These are phyloP conservation scores for Chaetomiaceae sp. DNA, from an alignment of 2,329 filamentous ascomycete species.

Conservation along the genomic window DNA sequence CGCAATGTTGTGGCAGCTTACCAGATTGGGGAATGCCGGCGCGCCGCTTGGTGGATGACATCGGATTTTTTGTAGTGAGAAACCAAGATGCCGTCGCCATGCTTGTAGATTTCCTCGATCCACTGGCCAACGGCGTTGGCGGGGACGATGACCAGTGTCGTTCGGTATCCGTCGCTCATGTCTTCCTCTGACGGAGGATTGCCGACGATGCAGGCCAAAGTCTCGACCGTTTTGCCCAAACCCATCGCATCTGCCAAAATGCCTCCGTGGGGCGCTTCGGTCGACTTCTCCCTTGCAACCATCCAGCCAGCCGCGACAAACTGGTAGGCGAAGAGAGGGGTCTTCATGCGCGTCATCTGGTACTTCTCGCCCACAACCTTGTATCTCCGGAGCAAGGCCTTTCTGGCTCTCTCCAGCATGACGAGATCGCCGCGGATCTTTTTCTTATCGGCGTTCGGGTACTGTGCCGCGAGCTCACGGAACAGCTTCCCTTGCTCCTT, in stretches of 20 bases:
- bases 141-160: constrained; percentile 34
- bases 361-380: constrained; percentile 1
- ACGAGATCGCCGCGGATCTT: not conserved
- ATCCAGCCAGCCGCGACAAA: constrained; percentile 51
- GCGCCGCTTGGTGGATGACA: not conserved
- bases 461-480: not conserved
- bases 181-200: constrained; percentile 39
- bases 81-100: constrained; percentile 8
- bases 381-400: not conserved
- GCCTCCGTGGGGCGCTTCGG: constrained; percentile 43
- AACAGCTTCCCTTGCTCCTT: constrained; percentile 1
- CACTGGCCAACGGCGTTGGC: constrained; percentile 30
- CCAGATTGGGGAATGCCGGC: not conserved
- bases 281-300: constrained; percentile 44
- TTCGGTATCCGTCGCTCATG: constrained; percentile 31
- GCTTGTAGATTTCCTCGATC: constrained; percentile 27
- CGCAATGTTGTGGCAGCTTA: not conserved
- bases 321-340: constrained; percentile 45
- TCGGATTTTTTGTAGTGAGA: constrained; percentile 15
- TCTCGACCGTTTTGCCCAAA: constrained; percentile 59
- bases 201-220: constrained; percentile 33
- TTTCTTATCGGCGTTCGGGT: not conserved
- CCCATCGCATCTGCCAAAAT: constrained; percentile 61
- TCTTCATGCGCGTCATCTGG: constrained; percentile 44
- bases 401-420: not conserved